phyloP scores from a whole-genome alignment of 1,284 basidiomycete genomes.

The Pisolithus thermaeus region DNA sequence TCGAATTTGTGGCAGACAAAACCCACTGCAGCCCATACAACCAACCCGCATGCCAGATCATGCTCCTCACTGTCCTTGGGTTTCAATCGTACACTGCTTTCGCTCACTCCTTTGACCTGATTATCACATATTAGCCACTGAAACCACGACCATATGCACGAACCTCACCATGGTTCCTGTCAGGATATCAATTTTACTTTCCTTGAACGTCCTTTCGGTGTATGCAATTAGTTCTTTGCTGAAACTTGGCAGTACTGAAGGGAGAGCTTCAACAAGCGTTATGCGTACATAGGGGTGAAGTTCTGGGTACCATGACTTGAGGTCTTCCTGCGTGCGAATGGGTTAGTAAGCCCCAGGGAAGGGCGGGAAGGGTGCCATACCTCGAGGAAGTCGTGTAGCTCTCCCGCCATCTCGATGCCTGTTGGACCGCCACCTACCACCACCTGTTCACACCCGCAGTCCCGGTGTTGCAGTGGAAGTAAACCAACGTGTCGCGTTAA shows the following conservation, averaged over 20 bases:
- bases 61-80: constrained; percentile 77
- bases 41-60: constrained; percentile 87
- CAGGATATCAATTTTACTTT: constrained; percentile 91
- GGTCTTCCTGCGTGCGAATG: constrained; percentile 62
- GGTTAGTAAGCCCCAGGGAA: neutral
- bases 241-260: constrained; percentile 93
- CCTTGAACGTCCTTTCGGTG: constrained; percentile 94
- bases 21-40: constrained; percentile 81
- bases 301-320: constrained; percentile 93
- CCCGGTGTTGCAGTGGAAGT: neutral
- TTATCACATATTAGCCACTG: neutral
- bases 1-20: neutral
- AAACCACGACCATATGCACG: constrained; percentile 42
- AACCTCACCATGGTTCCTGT: constrained; percentile 86
- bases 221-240: constrained; percentile 94
- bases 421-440: constrained; percentile 98
- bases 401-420: constrained; percentile 86
- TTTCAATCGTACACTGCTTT: constrained; percentile 81
- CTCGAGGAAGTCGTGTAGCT: constrained; percentile 91
- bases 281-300: constrained; percentile 85
- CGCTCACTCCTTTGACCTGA: constrained; percentile 66
- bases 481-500: neutral
- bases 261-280: constrained; percentile 93
- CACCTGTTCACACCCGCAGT: constrained; percentile 39
- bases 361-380: constrained; percentile 26